phyloP scores from a whole-genome alignment of 371 early-diverging fungal genomes.

The Mucor irregularis region DNA sequence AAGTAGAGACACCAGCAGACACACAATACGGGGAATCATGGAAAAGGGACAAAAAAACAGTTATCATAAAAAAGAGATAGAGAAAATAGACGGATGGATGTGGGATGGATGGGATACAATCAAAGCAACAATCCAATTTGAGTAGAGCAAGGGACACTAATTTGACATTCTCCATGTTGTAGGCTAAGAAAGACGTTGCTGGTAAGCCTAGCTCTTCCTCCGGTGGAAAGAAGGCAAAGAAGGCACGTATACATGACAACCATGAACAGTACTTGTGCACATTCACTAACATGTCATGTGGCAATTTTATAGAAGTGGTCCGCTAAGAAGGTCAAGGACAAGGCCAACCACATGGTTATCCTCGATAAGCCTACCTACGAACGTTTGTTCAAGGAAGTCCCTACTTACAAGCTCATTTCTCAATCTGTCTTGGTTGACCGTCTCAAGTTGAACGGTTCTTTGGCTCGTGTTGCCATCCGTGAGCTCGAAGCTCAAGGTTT shows the following conservation, averaged over 20 bases:
- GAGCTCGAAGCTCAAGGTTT: conserved; percentile 91
- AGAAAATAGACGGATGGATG: not conserved
- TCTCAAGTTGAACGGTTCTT: conserved; percentile 95
- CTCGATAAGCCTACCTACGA: conserved; percentile 90
- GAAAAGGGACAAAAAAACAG: too few species aligned
- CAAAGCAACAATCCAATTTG: too few species aligned
- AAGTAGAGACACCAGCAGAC: too few species aligned
- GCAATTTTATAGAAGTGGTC: conserved; percentile 80
- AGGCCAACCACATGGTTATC: conserved; percentile 95
- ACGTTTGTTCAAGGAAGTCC: conserved; percentile 97
- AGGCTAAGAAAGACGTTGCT: conserved; percentile 73
- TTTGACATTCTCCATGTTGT: not conserved
- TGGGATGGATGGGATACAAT: not conserved
- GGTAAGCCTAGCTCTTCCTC: conserved; percentile 71
- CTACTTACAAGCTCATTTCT: conserved; percentile 98
- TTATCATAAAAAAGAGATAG: not conserved
- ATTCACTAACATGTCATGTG: not conserved
- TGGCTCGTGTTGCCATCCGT: conserved; percentile 93
- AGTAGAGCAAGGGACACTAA: not conserved
- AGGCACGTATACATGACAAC: conserved; percentile 20
- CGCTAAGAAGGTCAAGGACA: conserved; percentile 95
- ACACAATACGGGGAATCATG: too few species aligned
- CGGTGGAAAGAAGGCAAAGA: conserved; percentile 90
- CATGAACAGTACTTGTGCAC: not conserved
- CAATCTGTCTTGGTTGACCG: conserved; percentile 98